Evolutionary conservation across 768 basidiomycete species (phyloP).

Genomic region (Leucosporidium yakuticum): DNA sequence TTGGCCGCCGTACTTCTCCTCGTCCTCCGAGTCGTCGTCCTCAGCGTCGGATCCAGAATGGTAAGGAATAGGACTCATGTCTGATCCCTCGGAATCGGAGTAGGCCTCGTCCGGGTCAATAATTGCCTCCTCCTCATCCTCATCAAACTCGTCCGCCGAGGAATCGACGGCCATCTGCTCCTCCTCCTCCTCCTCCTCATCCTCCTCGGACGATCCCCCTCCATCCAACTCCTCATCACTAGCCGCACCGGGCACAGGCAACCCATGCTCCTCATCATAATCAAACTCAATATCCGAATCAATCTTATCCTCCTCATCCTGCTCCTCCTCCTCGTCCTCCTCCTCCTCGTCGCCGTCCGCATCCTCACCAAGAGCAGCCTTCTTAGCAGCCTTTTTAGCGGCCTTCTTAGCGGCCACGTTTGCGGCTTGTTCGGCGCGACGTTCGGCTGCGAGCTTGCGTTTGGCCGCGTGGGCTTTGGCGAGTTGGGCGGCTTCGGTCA

Average conservation of each 20-base stretch:
- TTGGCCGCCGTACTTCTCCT: slow-evolving; percentile 42
- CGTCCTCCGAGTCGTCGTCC: slow-evolving; percentile 39
- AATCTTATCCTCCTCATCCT: slow-evolving; percentile 34
- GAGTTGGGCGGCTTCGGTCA: slow-evolving; percentile 42
- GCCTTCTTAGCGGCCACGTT: slow-evolving; percentile 82
- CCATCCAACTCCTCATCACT: slow-evolving; percentile 48
- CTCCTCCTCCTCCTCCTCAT: slow-evolving; percentile 1
- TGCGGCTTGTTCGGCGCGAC: slow-evolving; percentile 78
- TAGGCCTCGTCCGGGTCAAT: no score
- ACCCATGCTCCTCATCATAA: slow-evolving; percentile 38
- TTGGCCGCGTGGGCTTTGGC: slow-evolving; percentile 64
- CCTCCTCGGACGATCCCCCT: slow-evolving; percentile 36
- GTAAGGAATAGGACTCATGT: slow-evolving; percentile 6
- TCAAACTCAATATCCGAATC: slow-evolving; percentile 40
- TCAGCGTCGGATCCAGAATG: slow-evolving; percentile 25
- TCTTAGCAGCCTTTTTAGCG: slow-evolving; percentile 37
- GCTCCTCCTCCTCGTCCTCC: slow-evolving; percentile 43
- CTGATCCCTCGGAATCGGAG: slow-evolving; percentile 41
- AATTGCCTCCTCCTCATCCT: slow-evolving; percentile 32
- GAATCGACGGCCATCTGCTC: slow-evolving; percentile 6
- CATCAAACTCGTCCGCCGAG: slow-evolving; percentile 16
- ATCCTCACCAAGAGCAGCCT: slow-evolving; percentile 35
- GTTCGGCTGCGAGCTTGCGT: slow-evolving; percentile 68
- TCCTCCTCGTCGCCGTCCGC: slow-evolving; percentile 36
- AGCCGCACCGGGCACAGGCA: slow-evolving; percentile 38